Base-by-base conservation (phyloP, 2,329 filamentous ascomycete species). In the Paecilomyces sp. region DNA sequence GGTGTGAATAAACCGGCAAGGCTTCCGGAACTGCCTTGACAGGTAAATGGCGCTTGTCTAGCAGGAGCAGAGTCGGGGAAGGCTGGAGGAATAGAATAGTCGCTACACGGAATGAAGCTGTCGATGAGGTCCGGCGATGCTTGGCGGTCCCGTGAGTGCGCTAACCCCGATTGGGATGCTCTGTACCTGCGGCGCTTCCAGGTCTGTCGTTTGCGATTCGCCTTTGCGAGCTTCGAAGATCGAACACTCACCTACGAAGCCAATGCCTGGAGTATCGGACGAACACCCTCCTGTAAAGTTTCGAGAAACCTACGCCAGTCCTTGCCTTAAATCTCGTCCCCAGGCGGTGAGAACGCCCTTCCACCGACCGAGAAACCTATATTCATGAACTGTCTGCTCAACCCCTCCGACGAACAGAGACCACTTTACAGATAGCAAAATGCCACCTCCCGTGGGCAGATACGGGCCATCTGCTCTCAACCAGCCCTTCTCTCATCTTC, bases 361-460 rank as follows among this genome's bases (percentile, higher is more conserved):
- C 51, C 51, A 3, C 51, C 51, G 24, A 53, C 51, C 51, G 51
- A 53, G 61, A 54, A 59, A 56, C 56, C 28, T 34, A 57, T 55
- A 60, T 67, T 64, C 65, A 67, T 67, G 65, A 64, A 56, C 60
- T 57, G 58, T 61, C 58, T 56, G 55, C 57, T 41, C 57, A 50
- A 41, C 59, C 63, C 58, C 62, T 62, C 59, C 53, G 51, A 53
- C 56, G 56, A 61, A 59, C 58, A 57, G 55, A 63, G 56, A 62
- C 54, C 60, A 57, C 57, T 52, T 62, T 58, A 53, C 58, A 61
- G 57, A 62, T 62, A 63, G 56, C 62, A 75, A 62, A 51, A 87
- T 87, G 84, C 81, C 84, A 71, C 83, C 83, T 70, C 80, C 82
- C 63, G 80, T 82, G 67, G 79, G 79, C 71, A 79, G 84, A 69